A percentile compares a stretch with the other conserved stretches of the same genome.
Conservation (phyloP, 768 basidiomycete genomes). For the Phanerochaete sordida region DNA sequence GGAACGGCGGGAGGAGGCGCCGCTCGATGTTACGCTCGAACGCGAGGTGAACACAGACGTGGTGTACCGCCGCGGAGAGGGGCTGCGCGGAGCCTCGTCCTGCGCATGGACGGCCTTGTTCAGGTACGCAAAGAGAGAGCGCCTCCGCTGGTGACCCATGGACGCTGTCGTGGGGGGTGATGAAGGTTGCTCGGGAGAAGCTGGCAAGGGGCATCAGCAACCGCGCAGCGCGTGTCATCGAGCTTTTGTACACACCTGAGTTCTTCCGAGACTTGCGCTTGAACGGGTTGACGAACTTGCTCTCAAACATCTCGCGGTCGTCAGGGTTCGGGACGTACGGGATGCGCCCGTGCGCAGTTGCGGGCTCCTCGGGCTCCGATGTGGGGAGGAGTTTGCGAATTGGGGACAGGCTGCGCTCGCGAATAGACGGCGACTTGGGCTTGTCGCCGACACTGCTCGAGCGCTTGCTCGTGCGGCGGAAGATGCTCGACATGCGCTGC, state of each 20-base stretch:
- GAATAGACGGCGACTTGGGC: neutral
- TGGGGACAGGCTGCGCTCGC: neutral
- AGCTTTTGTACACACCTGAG: no score
- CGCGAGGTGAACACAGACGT: slow-evolving; percentile 2
- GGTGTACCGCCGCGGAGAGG: slow-evolving; percentile 5
- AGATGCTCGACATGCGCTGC: neutral
- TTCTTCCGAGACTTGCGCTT: neutral
- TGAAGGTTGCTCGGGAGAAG: neutral
- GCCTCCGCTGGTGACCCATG: neutral
- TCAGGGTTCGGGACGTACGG: neutral
- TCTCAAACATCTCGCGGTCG: neutral
- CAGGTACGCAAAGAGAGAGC: slow-evolving; percentile 1
- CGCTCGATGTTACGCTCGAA: neutral
- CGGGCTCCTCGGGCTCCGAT: neutral
- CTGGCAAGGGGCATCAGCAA: no score
- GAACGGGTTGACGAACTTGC: slow-evolving; percentile 7
- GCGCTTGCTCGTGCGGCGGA: neutral
- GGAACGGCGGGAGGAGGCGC: neutral
- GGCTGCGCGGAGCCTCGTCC: neutral
- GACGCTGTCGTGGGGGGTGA: neutral
- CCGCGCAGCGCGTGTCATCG: no score
- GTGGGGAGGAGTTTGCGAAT: neutral
- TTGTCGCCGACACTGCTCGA: neutral
- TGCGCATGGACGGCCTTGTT: neutral
- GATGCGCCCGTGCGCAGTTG: neutral